phyloP scores from a whole-genome alignment of 129 eudicot genomes.

The Flaveria bidentis region DNA sequence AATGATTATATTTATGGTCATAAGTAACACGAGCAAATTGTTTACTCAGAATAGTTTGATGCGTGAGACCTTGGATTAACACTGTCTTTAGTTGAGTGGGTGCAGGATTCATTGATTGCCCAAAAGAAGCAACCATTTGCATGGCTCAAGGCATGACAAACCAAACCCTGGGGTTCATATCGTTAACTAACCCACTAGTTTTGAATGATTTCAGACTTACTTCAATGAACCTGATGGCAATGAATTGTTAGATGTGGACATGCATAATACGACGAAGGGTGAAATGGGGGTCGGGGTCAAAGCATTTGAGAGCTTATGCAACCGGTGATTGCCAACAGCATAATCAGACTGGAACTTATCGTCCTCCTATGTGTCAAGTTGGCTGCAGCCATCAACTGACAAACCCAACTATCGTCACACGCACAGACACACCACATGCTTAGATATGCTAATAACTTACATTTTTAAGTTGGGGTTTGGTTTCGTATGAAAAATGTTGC shows the following conservation, averaged over 20 bases:
- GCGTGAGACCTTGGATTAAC: constrained; percentile 77
- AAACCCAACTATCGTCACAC: constrained; percentile 59
- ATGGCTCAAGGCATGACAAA: too few species aligned
- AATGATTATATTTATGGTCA: not conserved
- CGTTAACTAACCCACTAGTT: not conserved
- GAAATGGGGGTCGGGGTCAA: constrained; percentile 87
- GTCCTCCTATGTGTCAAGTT: constrained; percentile 74
- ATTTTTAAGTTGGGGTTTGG: not conserved
- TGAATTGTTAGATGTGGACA: constrained; percentile 65
- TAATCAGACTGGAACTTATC: constrained; percentile 59
- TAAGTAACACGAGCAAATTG: constrained; percentile 13
- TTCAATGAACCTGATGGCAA: constrained; percentile 70
- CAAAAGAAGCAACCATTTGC: too few species aligned
- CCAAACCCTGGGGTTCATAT: not conserved
- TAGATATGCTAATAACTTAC: not conserved
- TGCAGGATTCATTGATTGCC: constrained; percentile 50
- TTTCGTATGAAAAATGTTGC: constrained; percentile 23
- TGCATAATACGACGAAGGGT: constrained; percentile 89
- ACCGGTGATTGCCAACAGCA: constrained; percentile 63
- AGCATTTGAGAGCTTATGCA: constrained; percentile 70
- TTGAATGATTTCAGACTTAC: constrained; percentile 49
- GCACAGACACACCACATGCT: not conserved
- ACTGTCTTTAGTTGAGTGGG: constrained; percentile 73
- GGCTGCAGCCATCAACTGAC: constrained; percentile 62
- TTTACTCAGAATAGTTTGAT: constrained; percentile 63